These are phyloP conservation scores for Noccaea caerulescens DNA, from an alignment of 345 rosid species.

Conservation along the genomic window DNA sequence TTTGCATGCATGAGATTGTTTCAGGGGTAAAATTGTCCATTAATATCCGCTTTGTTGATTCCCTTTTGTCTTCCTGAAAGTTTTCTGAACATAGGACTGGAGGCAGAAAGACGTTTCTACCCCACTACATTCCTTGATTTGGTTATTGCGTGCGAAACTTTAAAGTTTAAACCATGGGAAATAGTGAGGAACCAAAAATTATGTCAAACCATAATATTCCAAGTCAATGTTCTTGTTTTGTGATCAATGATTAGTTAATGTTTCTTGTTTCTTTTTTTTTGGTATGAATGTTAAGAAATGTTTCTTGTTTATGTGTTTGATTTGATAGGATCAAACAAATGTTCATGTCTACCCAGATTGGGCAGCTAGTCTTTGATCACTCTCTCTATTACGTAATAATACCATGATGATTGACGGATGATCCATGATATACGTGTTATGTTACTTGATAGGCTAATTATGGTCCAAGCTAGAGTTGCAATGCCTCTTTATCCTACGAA, in stretches of 20 bases:
- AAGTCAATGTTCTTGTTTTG: conserved; percentile 32
- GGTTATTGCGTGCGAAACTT: conserved; percentile 23
- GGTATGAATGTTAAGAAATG: background rate
- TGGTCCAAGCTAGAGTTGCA: conserved; percentile 66
- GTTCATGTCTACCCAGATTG: conserved; percentile 83
- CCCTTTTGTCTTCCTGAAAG: conserved; percentile 31
- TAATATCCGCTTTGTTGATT: conserved; percentile 15
- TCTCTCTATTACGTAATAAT: conserved; percentile 15
- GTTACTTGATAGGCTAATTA: conserved; percentile 73
- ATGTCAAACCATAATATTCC: conserved; percentile 8
- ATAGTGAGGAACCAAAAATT: conserved; percentile 64
- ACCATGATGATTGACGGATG: conserved; percentile 14
- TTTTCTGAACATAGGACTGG: background rate
- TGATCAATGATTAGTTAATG: conserved; percentile 15
- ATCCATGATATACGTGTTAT: conserved; percentile 6
- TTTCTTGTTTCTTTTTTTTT: background rate
- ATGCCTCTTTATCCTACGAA: conserved; percentile 57
- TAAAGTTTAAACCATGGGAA: conserved; percentile 55
- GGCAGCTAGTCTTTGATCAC: conserved; percentile 55
- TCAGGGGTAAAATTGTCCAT: conserved; percentile 55
- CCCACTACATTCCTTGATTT: conserved; percentile 37
- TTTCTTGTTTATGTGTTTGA: conserved; percentile 14
- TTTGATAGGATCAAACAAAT: conserved; percentile 72
- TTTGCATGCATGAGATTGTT: conserved; percentile 37
- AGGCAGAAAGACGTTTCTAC: conserved; percentile 45